Percentiles rank a stretch among this genome's conserved stretches.
Evolutionary conservation across 352 stramenopile genomes (phyloP).

Genomic region (Globisporangium solare): DNA sequence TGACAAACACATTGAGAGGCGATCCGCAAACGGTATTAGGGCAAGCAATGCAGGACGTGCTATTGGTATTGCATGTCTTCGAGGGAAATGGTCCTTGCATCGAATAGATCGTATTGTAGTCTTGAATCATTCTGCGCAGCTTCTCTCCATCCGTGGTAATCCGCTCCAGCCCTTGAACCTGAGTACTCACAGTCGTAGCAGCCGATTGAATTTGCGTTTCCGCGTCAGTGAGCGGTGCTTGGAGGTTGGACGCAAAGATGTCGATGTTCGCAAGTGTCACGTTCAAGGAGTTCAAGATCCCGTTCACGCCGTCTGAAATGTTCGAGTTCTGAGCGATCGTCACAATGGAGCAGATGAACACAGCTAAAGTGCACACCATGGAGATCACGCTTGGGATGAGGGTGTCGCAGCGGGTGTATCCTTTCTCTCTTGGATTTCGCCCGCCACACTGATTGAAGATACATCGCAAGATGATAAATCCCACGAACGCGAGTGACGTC

Average conservation of each 20-base stretch:
- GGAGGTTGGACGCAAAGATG: conserved; percentile 63
- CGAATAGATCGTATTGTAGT: conserved; percentile 53
- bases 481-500: conserved; percentile 44
- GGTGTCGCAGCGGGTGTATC: conserved; percentile 78
- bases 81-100: conserved; percentile 51
- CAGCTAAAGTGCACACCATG: conserved; percentile 55
- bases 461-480: conserved; percentile 66
- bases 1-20: conserved; percentile 35
- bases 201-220: conserved; percentile 36
- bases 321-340: conserved; percentile 76
- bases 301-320: conserved; percentile 62
- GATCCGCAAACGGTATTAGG: conserved; percentile 47
- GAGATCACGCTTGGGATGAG: conserved; percentile 62
- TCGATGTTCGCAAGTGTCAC: conserved; percentile 73
- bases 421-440: conserved; percentile 65
- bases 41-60: conserved; percentile 48
- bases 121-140: conserved; percentile 51
- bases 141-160: conserved; percentile 40
- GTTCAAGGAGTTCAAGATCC: conserved; percentile 62
- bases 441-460: conserved; percentile 80
- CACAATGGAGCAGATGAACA: conserved; percentile 78
- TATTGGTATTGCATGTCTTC: conserved; percentile 36
- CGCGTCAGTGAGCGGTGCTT: conserved; percentile 40
- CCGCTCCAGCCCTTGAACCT: conserved; percentile 47
- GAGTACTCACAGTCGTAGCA: conserved; percentile 30